Conservation (phyloP, 1,139 yeast species). For the Trichomonascaceae sp. region DNA sequence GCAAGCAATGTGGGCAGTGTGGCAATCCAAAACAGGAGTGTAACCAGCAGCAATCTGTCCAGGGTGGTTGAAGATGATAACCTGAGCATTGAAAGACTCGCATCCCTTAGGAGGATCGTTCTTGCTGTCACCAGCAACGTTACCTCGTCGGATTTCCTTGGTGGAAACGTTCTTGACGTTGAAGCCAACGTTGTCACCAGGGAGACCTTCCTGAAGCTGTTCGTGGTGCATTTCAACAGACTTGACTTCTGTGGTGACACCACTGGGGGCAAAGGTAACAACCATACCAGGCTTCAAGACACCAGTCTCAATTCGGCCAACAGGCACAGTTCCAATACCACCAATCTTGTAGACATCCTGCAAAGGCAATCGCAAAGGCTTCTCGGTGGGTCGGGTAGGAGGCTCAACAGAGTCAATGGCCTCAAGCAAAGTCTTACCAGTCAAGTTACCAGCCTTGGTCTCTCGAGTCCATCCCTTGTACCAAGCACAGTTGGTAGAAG, state of each 20-base stretch:
- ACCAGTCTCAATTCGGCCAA: slow-evolving; percentile 94
- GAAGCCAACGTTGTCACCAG: slow-evolving; percentile 96
- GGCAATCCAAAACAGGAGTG: slow-evolving; percentile 92
- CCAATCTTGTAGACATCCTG: slow-evolving; percentile 93
- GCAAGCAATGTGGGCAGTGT: slow-evolving; percentile 95
- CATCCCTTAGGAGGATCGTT: slow-evolving; percentile 86
- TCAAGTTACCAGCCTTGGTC: slow-evolving; percentile 65
- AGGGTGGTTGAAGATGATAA: slow-evolving; percentile 86
- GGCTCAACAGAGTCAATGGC: slow-evolving; percentile 85
- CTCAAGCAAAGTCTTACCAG: slow-evolving; percentile 84
- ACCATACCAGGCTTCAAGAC: slow-evolving; percentile 87
- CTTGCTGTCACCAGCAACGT: slow-evolving; percentile 94
- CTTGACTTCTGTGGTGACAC: slow-evolving; percentile 89
- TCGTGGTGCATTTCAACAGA: slow-evolving; percentile 95
- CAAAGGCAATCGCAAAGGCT: slow-evolving; percentile 87
- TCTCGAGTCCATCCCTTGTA: slow-evolving; percentile 89
- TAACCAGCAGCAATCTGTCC: slow-evolving; percentile 91
- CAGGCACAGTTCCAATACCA: slow-evolving; percentile 93
- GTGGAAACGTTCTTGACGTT: slow-evolving; percentile 93
- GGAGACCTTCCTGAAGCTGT: slow-evolving; percentile 75
- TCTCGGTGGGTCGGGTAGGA: slow-evolving; percentile 79
- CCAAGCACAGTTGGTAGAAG: slow-evolving; percentile 80
- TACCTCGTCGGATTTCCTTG: slow-evolving; percentile 92
- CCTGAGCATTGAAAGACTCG: slow-evolving; percentile 84
- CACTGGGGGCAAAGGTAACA: slow-evolving; percentile 86